phyloP scores from a whole-genome alignment of 768 basidiomycete species.

The Fomitopsis pulvina region DNA sequence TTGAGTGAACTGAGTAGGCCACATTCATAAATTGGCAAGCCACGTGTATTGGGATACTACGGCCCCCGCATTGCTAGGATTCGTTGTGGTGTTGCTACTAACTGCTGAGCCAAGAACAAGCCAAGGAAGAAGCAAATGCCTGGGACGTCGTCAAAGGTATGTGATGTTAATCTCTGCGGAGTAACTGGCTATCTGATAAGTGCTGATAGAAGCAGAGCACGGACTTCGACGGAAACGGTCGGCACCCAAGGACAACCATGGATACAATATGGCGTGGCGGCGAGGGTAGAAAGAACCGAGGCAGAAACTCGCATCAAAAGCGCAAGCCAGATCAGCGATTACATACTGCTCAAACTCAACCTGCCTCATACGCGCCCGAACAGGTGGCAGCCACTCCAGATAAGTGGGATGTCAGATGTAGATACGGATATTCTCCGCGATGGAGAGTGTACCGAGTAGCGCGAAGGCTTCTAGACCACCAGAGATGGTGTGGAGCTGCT shows the following conservation, averaged over 20 bases:
- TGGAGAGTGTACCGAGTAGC: neutral
- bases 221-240: neutral
- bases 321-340: neutral
- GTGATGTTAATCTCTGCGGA: neutral
- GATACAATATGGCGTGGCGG: neutral
- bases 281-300: neutral
- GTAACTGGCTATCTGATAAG: neutral
- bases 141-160: too few species aligned
- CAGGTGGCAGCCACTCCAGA: neutral
- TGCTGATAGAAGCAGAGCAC: neutral
- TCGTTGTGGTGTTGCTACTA: too few species aligned
- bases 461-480: neutral
- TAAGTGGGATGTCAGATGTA: neutral
- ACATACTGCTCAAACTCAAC: neutral
- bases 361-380: neutral
- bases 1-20: too few species aligned
- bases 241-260: neutral
- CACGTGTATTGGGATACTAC: too few species aligned
- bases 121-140: too few species aligned
- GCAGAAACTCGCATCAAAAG: neutral
- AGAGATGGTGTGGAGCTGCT: neutral
- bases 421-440: conserved; percentile 5
- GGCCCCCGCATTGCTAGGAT: too few species aligned
- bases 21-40: too few species aligned
- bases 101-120: too few species aligned